Evolutionary conservation across 2,329 filamentous ascomycete genomes (phyloP), one percentile per base, ranked within the genome.

Genomic region (Ophiostoma sp.): DNA sequence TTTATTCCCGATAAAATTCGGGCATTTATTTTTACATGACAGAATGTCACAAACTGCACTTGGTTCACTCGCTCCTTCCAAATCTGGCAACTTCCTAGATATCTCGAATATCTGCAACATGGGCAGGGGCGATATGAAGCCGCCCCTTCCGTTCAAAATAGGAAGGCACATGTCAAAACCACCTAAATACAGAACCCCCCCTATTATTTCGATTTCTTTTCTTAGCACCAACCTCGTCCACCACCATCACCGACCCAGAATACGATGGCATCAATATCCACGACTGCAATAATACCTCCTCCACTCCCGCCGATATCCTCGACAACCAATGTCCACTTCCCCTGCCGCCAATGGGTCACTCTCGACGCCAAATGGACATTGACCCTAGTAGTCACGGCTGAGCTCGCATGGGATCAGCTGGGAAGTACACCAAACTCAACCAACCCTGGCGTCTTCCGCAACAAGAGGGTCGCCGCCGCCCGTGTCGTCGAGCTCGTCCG

Each of bases 401-500:
- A 75, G 50, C 74, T 77, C n/a, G 59, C 36, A n/a, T 76, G 75
- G 75, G 33, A 48, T 2, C 28, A 11, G 1, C 7, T 42, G 12
- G 15, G 19, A 7, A 5, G 52, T 11, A 19, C 17, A n/a, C 17
- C 64, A 28, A n/a, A 17, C 9, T 19, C 63, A 1, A n/a, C 11
- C 66, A 61, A 11, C 71, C 31, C 63, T 2, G 61, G 19, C 25
- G 59, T 76, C 25, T 31, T 72, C 22, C 63, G 73, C 9, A 73
- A 57, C 9, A 19, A 48, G 2, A 25, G 12, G 1, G 75, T 74
- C 0, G 33, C 76, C 1, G 76, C 76, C 6, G 70, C 63, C 1
- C 74, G 74, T 7, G 76, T 77, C 1, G 74, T 72, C 1, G 66
- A 74, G 36, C 75, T 77, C 0, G 73, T 75, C n/a, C 74, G 72